phyloP scores from a whole-genome alignment of 164 flowering plant species.

The Berberis thunbergii region DNA sequence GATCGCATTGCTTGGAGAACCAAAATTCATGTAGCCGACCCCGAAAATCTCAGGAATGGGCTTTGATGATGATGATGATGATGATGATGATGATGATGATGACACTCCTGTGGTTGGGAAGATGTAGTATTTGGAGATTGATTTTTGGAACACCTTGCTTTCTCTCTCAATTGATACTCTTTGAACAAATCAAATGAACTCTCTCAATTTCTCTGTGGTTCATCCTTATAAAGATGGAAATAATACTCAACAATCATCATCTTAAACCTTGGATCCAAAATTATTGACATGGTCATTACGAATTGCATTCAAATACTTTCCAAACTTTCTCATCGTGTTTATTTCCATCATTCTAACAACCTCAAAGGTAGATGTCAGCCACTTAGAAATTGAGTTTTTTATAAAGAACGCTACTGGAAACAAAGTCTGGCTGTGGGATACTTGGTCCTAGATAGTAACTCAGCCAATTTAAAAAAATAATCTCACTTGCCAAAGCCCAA shows the following conservation, averaged over 20 bases:
- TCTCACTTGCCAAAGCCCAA: neutral
- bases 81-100: no score
- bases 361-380: neutral
- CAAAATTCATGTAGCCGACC: no score
- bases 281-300: neutral
- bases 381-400: neutral
- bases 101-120: neutral
- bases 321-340: neutral
- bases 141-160: neutral
- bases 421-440: neutral
- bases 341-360: neutral
- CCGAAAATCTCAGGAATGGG: no score
- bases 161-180: neutral
- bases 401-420: neutral
- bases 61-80: no score
- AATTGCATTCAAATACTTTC: neutral
- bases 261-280: slow-evolving; percentile 2
- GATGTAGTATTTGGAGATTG: neutral
- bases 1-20: no score
- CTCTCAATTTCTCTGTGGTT: neutral
- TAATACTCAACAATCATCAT: neutral
- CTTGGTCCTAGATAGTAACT: slow-evolving; percentile 1
- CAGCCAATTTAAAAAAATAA: neutral
- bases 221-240: neutral
- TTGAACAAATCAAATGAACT: neutral